A percentile compares a stretch with the other conserved stretches of the same genome.
Evolutionary conservation across 345 rosid species (phyloP).

Genomic region (Melaleuca alternifolia): DNA sequence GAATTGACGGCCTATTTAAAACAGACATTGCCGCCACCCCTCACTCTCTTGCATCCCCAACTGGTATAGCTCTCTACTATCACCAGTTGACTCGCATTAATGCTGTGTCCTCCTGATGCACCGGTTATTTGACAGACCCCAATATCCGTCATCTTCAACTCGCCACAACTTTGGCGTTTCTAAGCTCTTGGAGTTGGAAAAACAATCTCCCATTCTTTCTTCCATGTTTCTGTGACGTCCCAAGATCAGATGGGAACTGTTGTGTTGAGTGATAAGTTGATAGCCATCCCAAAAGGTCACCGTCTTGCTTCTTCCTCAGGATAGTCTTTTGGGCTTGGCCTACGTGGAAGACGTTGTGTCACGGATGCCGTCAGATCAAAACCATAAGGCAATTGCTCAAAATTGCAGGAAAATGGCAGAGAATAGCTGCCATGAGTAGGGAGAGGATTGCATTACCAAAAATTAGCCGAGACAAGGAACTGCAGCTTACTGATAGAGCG

Average conservation of each 20-base stretch:
- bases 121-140: not conserved
- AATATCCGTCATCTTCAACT: not conserved
- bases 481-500: not conserved
- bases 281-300: not conserved
- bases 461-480: not conserved
- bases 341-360: not conserved
- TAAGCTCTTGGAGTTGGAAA: not conserved
- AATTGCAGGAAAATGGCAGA: slow-evolving; percentile 28
- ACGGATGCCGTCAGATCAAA: not conserved
- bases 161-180: not conserved
- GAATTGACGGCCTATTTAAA: not conserved
- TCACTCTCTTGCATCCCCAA: not conserved
- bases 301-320: not conserved
- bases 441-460: slow-evolving; percentile 7
- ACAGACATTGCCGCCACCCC: not conserved
- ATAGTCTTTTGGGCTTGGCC: not conserved
- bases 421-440: slow-evolving; percentile 6
- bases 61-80: not conserved
- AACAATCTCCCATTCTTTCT: not conserved
- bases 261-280: not conserved
- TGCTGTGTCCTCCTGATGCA: not conserved
- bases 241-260: not conserved
- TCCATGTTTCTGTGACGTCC: not conserved
- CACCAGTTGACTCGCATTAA: not conserved
- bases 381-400: slow-evolving; percentile 13